Evolutionary conservation across 805 yeast species (phyloP).

Genomic region (Saitoella complicata): DNA sequence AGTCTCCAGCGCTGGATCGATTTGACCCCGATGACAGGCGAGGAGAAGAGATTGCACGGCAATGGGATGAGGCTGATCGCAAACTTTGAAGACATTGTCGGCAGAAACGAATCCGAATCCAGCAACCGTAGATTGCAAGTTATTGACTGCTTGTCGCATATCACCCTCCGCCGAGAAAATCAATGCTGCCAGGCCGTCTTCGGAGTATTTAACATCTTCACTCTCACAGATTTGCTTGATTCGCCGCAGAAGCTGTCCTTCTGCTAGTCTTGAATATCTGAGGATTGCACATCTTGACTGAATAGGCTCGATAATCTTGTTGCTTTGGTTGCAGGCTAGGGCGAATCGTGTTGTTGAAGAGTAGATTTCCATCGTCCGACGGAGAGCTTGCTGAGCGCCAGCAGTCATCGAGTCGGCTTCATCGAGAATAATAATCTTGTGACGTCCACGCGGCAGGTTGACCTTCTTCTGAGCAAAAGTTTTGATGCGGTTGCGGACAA

Average conservation of each 20-base stretch:
- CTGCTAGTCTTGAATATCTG: constrained; percentile 64
- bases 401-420: constrained; percentile 97
- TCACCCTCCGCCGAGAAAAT: constrained; percentile 96
- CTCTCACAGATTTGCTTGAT: constrained; percentile 49
- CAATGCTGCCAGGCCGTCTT: constrained; percentile 84
- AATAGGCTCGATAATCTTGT: constrained; percentile 88
- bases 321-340: constrained; percentile 93
- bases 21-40: constrained; percentile 26
- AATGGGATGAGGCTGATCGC: constrained; percentile 91
- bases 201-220: constrained; percentile 63
- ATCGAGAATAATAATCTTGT: constrained; percentile 81
- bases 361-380: constrained; percentile 90
- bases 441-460: constrained; percentile 71
- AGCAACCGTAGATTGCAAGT: constrained; percentile 81
- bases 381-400: constrained; percentile 86
- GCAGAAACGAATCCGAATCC: constrained; percentile 87
- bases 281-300: constrained; percentile 93
- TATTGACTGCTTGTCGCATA: constrained; percentile 95
- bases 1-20: constrained; percentile 50
- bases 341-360: constrained; percentile 95
- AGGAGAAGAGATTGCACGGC: constrained; percentile 55
- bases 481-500: constrained; percentile 83
- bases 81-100: constrained; percentile 84
- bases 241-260: constrained; percentile 69
- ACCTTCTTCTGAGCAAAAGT: constrained; percentile 93